Conservation (phyloP, 1,139 yeast genomes). For the Lodderomyces parapsilosis region DNA sequence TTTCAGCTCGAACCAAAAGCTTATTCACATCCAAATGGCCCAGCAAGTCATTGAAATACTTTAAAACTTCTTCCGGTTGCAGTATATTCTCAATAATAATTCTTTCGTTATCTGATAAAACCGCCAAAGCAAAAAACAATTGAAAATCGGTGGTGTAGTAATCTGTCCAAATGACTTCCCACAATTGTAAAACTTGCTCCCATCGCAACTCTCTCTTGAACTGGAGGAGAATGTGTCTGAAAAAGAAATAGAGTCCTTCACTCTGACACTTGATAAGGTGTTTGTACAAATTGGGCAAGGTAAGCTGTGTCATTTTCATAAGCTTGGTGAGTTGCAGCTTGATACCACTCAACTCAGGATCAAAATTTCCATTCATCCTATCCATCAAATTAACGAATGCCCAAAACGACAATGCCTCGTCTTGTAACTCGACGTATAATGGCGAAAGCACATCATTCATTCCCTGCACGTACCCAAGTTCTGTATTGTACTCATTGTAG, state of each 20-base stretch:
- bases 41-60: conserved; percentile 87
- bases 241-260: conserved; percentile 86
- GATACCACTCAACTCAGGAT: conserved; percentile 92
- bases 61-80: conserved; percentile 86
- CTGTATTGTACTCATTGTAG: conserved; percentile 77
- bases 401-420: conserved; percentile 85
- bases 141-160: conserved; percentile 83
- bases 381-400: conserved; percentile 88
- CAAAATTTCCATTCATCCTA: conserved; percentile 90
- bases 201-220: conserved; percentile 88
- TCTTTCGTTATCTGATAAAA: conserved; percentile 81
- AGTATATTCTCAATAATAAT: conserved; percentile 70
- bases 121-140: conserved; percentile 80
- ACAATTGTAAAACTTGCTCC: conserved; percentile 71
- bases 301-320: conserved; percentile 79
- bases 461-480: conserved; percentile 95
- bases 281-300: conserved; percentile 79
- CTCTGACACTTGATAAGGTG: conserved; percentile 89
- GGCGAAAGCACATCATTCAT: conserved; percentile 95
- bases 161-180: conserved; percentile 95
- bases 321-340: conserved; percentile 80
- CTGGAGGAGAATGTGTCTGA: conserved; percentile 94
- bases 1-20: conserved; percentile 75
- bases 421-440: conserved; percentile 71
- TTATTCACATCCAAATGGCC: conserved; percentile 74